Base-by-base conservation (phyloP, 1,284 basidiomycete genomes). In the Ustilago esculenta region DNA sequence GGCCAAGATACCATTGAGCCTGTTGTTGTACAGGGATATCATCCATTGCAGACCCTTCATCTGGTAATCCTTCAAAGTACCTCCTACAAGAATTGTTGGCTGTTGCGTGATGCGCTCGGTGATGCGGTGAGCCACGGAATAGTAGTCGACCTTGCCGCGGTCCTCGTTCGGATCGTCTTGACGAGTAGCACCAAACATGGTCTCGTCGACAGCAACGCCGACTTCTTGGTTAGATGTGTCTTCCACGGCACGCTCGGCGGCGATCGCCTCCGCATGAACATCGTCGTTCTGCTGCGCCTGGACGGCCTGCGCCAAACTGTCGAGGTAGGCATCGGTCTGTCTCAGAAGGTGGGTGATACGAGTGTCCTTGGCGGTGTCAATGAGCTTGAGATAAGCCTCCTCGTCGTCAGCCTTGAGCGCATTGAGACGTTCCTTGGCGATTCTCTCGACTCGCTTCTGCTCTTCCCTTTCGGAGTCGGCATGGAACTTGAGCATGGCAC, bases 361-460 rank as follows among this genome's bases (percentile, higher is more conserved):
- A 14, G 95, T 98, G 79, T 98, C 96, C 84, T 98, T 99, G 66
- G 95, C 96, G 33, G 95, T 97, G 83, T 98, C 96, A 78, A 99
- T 94, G 76, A 99, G 90, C 82, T 94, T 95, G 87, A 98, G 90
- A 83, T 99, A 99, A 17, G 93, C 95, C 83, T 98, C 96, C 85
- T 99, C 96, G 85, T 99, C 95, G 82, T 98, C 94, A 36, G 92
- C 92, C 85, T 95, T 94, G 72, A 98, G 88, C 18, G 96, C 96
- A 85, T 93, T 94, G 73, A 98, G 86, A 92, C 95, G 93, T 83
- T 98, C 96, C 85, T 98, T 98, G 44, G 92, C 91, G 46, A 98
- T 89, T 61, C 94, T 87, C 84, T 98, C 96, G 73, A 98, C 91
- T 32, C 95, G 88, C 53, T 84, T 82, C 66, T 84, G 83, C 75